These are phyloP conservation scores for Xylaria sp. DNA, from an alignment of 2,329 filamentous ascomycete species.

Conservation along the genomic window DNA sequence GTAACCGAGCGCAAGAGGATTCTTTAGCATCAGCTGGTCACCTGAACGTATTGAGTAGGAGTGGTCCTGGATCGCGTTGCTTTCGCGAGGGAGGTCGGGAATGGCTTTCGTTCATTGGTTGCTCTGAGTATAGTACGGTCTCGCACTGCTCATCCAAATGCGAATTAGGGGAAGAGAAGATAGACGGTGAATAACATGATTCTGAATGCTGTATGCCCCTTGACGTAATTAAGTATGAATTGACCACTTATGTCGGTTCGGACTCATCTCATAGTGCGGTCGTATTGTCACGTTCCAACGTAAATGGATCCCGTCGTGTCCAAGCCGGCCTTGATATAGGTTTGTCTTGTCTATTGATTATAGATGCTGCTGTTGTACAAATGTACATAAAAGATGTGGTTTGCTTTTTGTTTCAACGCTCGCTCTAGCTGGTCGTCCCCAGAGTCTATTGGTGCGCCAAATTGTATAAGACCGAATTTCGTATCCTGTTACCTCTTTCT, in stretches of 20 bases:
- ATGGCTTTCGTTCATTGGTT: conserved; percentile 32
- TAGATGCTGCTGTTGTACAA: conserved; percentile 38
- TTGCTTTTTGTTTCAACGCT: conserved; percentile 23
- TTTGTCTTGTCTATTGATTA: conserved; percentile 35
- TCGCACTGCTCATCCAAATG: conserved; percentile 8
- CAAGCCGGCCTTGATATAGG: conserved; percentile 22
- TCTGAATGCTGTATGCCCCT: conserved; percentile 10
- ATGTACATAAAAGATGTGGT: conserved; percentile 29
- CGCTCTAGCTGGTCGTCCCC: conserved; percentile 24
- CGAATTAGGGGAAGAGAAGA: conserved; percentile 19
- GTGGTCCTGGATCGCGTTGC: background rate
- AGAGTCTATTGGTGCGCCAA: conserved; percentile 24
- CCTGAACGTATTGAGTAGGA: background rate
- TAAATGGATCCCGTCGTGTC: conserved; percentile 13
- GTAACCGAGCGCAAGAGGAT: background rate
- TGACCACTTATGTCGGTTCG: background rate
- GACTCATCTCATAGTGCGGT: background rate
- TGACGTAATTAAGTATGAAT: background rate
- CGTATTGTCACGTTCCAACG: conserved; percentile 2
- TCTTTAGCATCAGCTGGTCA: background rate
- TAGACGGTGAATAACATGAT: conserved; percentile 20
- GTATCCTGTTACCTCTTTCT: conserved; percentile 12
- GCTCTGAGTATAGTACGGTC: conserved; percentile 4
- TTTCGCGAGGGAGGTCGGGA: conserved; percentile 13
- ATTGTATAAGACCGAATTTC: conserved; percentile 19